Evolutionary conservation across 257 asterid species (phyloP).

Genomic region (Scutellaria barbata): DNA sequence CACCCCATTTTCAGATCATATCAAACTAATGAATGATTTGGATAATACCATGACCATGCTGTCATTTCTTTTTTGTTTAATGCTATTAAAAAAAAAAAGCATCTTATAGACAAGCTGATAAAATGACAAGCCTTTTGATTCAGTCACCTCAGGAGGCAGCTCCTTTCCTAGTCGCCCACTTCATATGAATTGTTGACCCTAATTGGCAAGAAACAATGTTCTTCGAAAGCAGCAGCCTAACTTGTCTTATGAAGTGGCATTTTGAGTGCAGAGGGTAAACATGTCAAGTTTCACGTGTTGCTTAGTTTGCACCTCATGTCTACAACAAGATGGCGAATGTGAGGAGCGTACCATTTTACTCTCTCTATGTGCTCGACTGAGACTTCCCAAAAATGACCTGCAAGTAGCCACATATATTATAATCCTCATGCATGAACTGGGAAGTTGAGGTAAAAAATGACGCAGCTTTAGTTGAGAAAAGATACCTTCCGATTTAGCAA

Average conservation of each 20-base stretch:
- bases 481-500: conserved; percentile 70
- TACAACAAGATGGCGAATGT: conserved; percentile 82
- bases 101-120: not conserved
- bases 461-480: not conserved
- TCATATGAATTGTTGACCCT: not conserved
- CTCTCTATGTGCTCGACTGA: conserved; percentile 73
- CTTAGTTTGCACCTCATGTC: conserved; percentile 68
- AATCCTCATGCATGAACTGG: no score
- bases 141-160: not conserved
- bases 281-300: not conserved
- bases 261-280: not conserved
- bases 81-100: not conserved
- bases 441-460: not conserved
- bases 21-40: not conserved
- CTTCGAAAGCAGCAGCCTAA: not conserved
- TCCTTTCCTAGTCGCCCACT: not conserved
- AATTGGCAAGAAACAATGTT: not conserved
- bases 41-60: not conserved
- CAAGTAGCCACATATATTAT: not conserved
- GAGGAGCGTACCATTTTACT: conserved; percentile 98
- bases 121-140: not conserved
- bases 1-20: no score
- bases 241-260: not conserved
- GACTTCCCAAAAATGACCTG: conserved; percentile 82
- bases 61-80: not conserved